Base-by-base conservation (phyloP, 805 yeast genomes). In the Nakazawaea ambrosiae region DNA sequence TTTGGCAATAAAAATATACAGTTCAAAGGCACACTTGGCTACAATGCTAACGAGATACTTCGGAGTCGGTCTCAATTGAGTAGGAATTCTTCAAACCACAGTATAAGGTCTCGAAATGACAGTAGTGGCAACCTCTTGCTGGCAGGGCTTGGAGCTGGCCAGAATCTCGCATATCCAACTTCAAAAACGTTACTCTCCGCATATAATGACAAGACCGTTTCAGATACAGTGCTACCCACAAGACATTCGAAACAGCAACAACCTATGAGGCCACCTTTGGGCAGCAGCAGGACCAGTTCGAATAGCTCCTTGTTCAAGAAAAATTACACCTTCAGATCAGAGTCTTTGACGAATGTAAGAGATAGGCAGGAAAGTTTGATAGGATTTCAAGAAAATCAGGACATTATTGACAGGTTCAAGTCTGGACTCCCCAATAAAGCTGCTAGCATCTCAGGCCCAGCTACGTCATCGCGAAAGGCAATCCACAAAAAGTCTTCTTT, bases 201-300 rank as follows among this genome's bases (percentile, higher is more conserved):
- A 7, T 55, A 55, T 38, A 48, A 54, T 34, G 61, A 57, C 15
- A 36, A 48, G 2, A 48, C 45, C 25, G 60, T 52, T 3, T 40
- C 52, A 20, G 58, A 55, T 26, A 57, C 46, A 8, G 46, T 47
- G 6, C 45, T 44, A 6, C 57, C 55, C 2, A 24, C 17, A 16
- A 20, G 30, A 14, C 29, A 43, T n/a, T 47, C 50, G 1, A 20
- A 12, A 7, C 34, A 18, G 16, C 26, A 18, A 12, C 40, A 17
- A 11, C 40, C 25, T 12, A 14, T 20, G 10, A 11, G 46, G 42
- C 18, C 45, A 42, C 30, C 48, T 29, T 19, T 23, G 20, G 15
- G 14, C 12, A 15, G 14, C n/a, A 27, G 34, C 24, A 28, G 39
- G 14, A 14, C 22, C 8, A 39, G 40, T 14, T 37, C 36, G 9